Percentiles rank a stretch among this genome's conserved stretches.
Conservation (phyloP, 1,139 yeast species). For the Debaryomycetaceae sp. region DNA sequence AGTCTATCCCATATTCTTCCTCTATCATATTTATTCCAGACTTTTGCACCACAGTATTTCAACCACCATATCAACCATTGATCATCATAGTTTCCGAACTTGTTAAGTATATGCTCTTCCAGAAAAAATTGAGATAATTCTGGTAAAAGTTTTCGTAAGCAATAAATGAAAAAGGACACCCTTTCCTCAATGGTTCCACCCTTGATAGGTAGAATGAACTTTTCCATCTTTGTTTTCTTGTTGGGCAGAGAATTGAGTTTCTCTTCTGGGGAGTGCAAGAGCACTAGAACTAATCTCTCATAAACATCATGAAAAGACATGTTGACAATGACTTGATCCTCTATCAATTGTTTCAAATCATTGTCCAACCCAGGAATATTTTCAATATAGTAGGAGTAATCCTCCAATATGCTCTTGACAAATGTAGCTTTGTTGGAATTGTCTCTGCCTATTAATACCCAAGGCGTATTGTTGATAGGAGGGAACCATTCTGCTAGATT, state of each 20-base stretch:
- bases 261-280: slow-evolving; percentile 67
- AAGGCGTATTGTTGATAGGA: slow-evolving; percentile 45
- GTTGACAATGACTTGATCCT: slow-evolving; percentile 23
- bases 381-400: slow-evolving; percentile 46
- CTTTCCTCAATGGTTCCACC: slow-evolving; percentile 73
- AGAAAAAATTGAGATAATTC: slow-evolving; percentile 74
- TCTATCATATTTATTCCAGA: slow-evolving; percentile 76
- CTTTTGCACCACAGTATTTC: slow-evolving; percentile 88
- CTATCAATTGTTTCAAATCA: slow-evolving; percentile 23
- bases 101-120: slow-evolving; percentile 73
- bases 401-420: slow-evolving; percentile 43
- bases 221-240: slow-evolving; percentile 20
- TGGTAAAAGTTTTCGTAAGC: slow-evolving; percentile 63
- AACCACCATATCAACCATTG: slow-evolving; percentile 97
- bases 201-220: slow-evolving; percentile 45
- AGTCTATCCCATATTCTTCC: slow-evolving; percentile 89
- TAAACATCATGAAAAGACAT: slow-evolving; percentile 66
- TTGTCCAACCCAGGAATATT: slow-evolving; percentile 27
- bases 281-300: slow-evolving; percentile 72
- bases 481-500: slow-evolving; percentile 92
- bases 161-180: slow-evolving; percentile 68
- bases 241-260: slow-evolving; percentile 9
- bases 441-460: slow-evolving; percentile 46
- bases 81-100: slow-evolving; percentile 65
- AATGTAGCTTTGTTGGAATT: slow-evolving; percentile 21